Evolutionary conservation across 164 flowering plant genomes (phyloP).

Genomic region (Kalanchoe fedtschenkoi): DNA sequence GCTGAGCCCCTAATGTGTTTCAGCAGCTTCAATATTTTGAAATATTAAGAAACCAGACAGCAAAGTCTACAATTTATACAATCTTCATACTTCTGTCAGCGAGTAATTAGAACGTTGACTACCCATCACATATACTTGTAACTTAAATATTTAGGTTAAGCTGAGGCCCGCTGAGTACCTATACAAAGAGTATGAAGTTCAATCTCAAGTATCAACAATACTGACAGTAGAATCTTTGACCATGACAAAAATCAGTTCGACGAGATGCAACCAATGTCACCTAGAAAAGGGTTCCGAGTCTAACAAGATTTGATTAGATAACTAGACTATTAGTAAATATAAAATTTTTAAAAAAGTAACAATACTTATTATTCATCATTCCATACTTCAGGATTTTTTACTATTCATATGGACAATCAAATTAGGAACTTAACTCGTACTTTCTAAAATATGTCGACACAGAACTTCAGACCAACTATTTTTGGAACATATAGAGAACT

Average conservation of each 20-base stretch:
- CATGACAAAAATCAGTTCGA: background rate
- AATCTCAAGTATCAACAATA: too few relatives aligned
- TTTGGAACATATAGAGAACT: background rate
- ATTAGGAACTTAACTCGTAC: background rate
- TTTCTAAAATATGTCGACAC: background rate
- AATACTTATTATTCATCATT: background rate
- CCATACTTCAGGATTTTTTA: background rate
- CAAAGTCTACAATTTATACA: background rate
- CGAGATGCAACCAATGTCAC: background rate
- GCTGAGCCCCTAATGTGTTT: conserved; percentile 61
- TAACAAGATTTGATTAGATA: background rate
- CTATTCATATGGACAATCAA: background rate
- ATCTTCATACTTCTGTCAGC: background rate
- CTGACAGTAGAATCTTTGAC: too few relatives aligned
- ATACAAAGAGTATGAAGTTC: too few relatives aligned
- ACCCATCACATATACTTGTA: background rate
- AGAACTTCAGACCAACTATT: background rate
- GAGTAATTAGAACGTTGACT: background rate
- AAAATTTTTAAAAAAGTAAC: too few relatives aligned
- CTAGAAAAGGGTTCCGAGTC: background rate
- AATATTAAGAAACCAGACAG: background rate
- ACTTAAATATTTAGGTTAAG: too few relatives aligned
- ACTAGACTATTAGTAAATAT: too few relatives aligned
- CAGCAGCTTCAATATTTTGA: background rate
- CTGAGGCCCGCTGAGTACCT: background rate